Evolutionary conservation across 139 green algal genomes (phyloP).

Genomic region (Raphidocelis subcapitata): DNA sequence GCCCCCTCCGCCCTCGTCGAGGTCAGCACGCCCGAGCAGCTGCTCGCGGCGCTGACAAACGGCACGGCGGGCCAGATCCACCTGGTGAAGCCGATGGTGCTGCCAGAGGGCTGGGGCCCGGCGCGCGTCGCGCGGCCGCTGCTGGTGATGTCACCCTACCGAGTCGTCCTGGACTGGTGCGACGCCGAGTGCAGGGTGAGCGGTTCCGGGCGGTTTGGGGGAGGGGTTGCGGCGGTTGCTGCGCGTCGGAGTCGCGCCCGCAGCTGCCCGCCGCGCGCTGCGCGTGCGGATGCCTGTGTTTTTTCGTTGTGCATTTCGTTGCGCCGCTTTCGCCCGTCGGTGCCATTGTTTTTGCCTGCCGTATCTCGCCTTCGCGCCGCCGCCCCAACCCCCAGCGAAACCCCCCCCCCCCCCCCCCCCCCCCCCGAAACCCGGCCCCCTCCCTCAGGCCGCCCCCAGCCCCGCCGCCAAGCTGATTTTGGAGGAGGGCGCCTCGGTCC

Average conservation of each 20-base stretch:
- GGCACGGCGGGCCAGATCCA: not conserved
- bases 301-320: too few relatives aligned
- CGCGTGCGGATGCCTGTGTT: too few relatives aligned
- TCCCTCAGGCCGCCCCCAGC: not conserved
- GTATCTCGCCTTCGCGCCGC: too few relatives aligned
- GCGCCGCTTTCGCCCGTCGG: too few relatives aligned
- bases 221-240: too few relatives aligned
- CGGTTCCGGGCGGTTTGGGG: too few relatives aligned
- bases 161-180: conserved; percentile 17
- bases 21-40: not conserved
- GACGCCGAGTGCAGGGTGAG: conserved; percentile 8
- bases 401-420: too few relatives aligned
- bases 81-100: conserved; percentile 1
- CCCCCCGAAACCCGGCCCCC: too few relatives aligned
- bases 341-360: too few relatives aligned
- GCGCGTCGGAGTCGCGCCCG: too few relatives aligned
- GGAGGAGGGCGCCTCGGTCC: not conserved
- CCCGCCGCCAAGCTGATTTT: not conserved
- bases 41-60: not conserved
- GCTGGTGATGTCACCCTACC: conserved; percentile 12
- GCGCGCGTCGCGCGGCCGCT: conserved; percentile 8
- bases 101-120: not conserved
- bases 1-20: not conserved
- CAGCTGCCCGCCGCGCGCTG: too few relatives aligned
- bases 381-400: too few relatives aligned